A percentile compares a stretch with the other conserved stretches of the same genome.
Evolutionary conservation across 1,284 basidiomycete species (phyloP).

Genomic region (Rhizopogon hawkerae): DNA sequence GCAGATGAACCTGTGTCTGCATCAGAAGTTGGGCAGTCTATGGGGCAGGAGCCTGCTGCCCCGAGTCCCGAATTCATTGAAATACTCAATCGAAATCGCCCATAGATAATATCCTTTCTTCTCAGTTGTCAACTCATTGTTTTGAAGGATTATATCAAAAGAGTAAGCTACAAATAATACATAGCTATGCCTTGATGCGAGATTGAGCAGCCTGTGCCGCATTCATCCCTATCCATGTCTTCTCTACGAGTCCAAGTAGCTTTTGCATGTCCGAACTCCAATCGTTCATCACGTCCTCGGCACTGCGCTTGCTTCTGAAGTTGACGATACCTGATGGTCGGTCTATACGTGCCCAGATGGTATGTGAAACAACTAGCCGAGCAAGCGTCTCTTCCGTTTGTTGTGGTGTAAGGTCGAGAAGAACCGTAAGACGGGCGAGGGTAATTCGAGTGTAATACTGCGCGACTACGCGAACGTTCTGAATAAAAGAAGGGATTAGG

Average conservation of each 20-base stretch:
- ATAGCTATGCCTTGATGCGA: constrained; percentile 42
- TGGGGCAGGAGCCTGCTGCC: constrained; percentile 6
- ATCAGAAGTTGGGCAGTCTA: constrained; percentile 13
- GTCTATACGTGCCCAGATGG: constrained; percentile 91
- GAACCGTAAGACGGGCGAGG: constrained; percentile 70
- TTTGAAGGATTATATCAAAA: constrained; percentile 3
- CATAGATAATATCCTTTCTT: not conserved
- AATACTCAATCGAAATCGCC: not conserved
- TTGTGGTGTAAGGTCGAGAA: constrained; percentile 78
- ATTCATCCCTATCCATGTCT: constrained; percentile 87
- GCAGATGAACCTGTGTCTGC: constrained; percentile 13
- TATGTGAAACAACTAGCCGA: constrained; percentile 83
- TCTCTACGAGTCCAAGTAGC: constrained; percentile 72
- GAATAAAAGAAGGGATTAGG: constrained; percentile 9
- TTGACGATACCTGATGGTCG: constrained; percentile 84
- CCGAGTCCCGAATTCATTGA: constrained; percentile 6
- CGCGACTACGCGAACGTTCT: constrained; percentile 95
- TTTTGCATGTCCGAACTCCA: constrained; percentile 97
- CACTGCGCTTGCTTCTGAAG: constrained; percentile 71
- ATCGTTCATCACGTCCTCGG: constrained; percentile 90
- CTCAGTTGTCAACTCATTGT: not conserved
- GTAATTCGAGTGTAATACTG: constrained; percentile 95
- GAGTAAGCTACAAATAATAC: constrained; percentile 2
- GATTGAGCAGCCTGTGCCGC: constrained; percentile 76
- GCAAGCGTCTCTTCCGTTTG: constrained; percentile 86